phyloP scores from a whole-genome alignment of 495 filamentous ascomycete genomes.

The Mycothermus thermophilus region DNA sequence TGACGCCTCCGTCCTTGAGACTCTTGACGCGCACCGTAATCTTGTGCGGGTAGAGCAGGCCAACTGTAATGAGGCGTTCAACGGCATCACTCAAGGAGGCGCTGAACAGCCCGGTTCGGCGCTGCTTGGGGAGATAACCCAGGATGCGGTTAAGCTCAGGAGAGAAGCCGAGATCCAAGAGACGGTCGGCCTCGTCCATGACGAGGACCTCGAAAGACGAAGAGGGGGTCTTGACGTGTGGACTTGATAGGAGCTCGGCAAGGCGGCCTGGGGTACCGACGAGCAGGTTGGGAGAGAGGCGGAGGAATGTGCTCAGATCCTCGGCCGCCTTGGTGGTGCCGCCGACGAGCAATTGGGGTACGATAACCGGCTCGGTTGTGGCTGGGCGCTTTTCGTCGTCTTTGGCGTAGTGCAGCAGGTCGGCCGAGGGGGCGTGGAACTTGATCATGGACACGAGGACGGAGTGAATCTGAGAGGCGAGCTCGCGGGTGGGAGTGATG shows the following conservation, averaged over 20 bases:
- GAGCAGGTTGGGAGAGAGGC: conserved; percentile 68
- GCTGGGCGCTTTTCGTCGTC: conserved; percentile 38
- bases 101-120: conserved; percentile 86
- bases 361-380: conserved; percentile 42
- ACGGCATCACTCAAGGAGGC: conserved; percentile 85
- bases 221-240: conserved; percentile 75
- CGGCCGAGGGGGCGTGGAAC: conserved; percentile 69
- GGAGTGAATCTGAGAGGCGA: conserved; percentile 78
- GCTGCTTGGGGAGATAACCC: conserved; percentile 74
- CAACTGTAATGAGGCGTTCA: conserved; percentile 80
- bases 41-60: conserved; percentile 85
- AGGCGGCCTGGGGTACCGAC: conserved; percentile 83
- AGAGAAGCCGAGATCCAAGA: conserved; percentile 92
- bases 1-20: conserved; percentile 42
- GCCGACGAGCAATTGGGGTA: conserved; percentile 79
- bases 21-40: conserved; percentile 78
- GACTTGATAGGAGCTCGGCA: conserved; percentile 76
- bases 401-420: conserved; percentile 36
- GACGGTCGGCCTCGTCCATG: conserved; percentile 83
- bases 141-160: conserved; percentile 79
- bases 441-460: conserved; percentile 64
- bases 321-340: conserved; percentile 71
- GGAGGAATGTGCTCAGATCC: conserved; percentile 70
- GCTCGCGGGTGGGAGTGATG: conserved; percentile 83
- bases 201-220: conserved; percentile 84